Base-by-base conservation (phyloP, 1,284 basidiomycete genomes). In the Moesziomyces aphidis region DNA sequence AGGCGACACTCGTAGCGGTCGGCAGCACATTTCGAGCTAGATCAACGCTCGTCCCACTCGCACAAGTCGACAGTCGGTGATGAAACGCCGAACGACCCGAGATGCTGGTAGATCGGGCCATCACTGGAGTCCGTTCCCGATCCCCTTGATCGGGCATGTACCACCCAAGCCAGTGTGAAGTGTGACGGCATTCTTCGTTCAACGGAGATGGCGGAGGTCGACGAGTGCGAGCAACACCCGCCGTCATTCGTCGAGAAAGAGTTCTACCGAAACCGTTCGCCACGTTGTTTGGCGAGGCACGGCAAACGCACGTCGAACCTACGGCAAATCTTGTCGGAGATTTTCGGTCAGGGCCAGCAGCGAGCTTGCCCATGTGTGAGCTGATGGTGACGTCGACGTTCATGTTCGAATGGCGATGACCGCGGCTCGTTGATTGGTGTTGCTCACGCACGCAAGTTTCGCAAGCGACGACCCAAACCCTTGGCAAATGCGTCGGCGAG, bases 151-250 rank as follows among this genome's bases (percentile, higher is more conserved):
- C 19, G 43, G 51, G 42, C 26, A 5, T n/a, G 21, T 10, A 22
- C n/a, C 15, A 15, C 9, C 31, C 34, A 7, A n/a, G 0, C 7
- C 17, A 5, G 22, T 23, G 23, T 26, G 47, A 49, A 17, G 31
- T 11, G 17, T n/a, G 36, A 42, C 51, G 51, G 51, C n/a, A 4
- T 26, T 52, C 8, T 44, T 24, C 39, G 51, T 15, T 22, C 28
- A 19, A 21, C 42, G 56, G 43, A 50, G 48, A 44, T n/a, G 24
- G 19, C 55, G 55, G 55, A 57, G 28, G 47, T 44, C 55, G 24
- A 34, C n/a, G 50, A 52, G 31, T 15, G 21, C 23, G 22, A 31
- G n/a, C 21, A 46, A 9, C 21, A 23, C 19, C 17, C 34, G 8
- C 21, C 11, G 11, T n/a, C 43, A 26, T 13, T 45, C 23, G 52